Evolutionary conservation across 2,329 filamentous ascomycete genomes (phyloP), one percentile per base, ranked within the genome.

Genomic region (Colletotrichum sp.): DNA sequence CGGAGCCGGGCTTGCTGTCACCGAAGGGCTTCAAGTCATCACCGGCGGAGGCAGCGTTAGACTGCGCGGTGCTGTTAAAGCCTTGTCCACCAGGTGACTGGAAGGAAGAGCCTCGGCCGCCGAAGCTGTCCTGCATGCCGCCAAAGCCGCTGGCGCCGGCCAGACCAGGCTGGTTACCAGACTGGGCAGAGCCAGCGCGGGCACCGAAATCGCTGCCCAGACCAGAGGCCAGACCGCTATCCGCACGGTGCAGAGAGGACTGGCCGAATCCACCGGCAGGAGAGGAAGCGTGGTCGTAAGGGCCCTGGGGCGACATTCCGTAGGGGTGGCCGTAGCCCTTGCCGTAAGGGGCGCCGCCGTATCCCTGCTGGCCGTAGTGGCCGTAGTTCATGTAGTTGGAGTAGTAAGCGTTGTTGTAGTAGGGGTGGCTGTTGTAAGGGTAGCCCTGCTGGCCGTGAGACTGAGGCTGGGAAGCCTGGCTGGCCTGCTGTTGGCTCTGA

Each of bases 401-500:
- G 79, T 93, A 93, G 82, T 92, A 93, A 3, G 91, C 91, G 83
- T 89, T 92, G 78, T 85, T 87, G 79, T 89, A 92, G 84, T 93
- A 93, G 3, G 90, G 90, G 79, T 92, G 90, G 79, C 83, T 87
- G 80, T 87, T 87, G 78, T 88, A 88, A 55, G 88, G 87, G 80
- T 90, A 91, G 77, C 86, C 82, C 70, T 84, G 85, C 79, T 89
- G 88, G 58, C 82, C 84, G 74, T 87, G 85, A 30, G 85, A 83
- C 78, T 87, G 86, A 21, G 85, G 86, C 81, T 88, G 87, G 69
- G 86, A 84, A 62, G 83, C 83, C 56, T 86, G 86, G n/a, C 80
- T 83, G 34, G 82, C 84, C 73, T 82, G 84, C 79, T 86, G 85
- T 79, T 90, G 90, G 62, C 85, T 86, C 81, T 91, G 90, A 13